Conservation (phyloP, 352 stramenopile genomes). For the Phytophthora sp. region DNA sequence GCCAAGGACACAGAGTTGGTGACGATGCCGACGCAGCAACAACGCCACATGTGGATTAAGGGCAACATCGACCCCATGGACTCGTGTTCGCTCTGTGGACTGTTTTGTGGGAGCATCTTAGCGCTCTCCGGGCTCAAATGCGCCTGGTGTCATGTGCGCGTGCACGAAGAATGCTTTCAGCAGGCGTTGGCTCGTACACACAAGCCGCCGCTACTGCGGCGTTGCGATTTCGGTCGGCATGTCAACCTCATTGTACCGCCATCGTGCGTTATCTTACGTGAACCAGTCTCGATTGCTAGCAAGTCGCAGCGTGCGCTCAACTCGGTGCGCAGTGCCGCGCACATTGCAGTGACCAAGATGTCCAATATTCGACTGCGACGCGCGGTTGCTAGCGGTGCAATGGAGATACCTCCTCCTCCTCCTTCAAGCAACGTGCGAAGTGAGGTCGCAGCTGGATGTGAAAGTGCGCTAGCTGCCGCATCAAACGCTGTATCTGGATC, state of each 20-base stretch:
- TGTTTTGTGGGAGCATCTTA: constrained; percentile 85
- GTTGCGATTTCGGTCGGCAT: constrained; percentile 78
- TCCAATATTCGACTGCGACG: constrained; percentile 70
- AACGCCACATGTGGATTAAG: constrained; percentile 78
- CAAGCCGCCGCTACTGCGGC: constrained; percentile 44
- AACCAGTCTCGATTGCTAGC: constrained; percentile 40
- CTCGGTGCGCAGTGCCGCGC: constrained; percentile 66
- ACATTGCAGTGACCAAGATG: constrained; percentile 78
- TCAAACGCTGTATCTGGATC: constrained; percentile 29
- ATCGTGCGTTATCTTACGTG: constrained; percentile 57
- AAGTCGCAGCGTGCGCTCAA: constrained; percentile 75
- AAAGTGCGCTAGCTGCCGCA: constrained; percentile 22
- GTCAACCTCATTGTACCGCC: constrained; percentile 71
- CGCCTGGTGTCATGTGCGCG: constrained; percentile 80
- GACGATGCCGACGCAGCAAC: constrained; percentile 23
- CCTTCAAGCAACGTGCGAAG: constrained; percentile 22
- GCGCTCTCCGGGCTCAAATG: constrained; percentile 83
- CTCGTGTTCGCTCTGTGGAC: constrained; percentile 74
- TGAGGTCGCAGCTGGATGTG: constrained; percentile 21
- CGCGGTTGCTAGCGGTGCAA: constrained; percentile 6
- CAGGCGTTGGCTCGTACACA: constrained; percentile 41
- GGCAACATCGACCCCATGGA: constrained; percentile 88
- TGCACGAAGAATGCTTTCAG: constrained; percentile 82
- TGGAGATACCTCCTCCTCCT: constrained; percentile 24
- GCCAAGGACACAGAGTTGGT: constrained; percentile 11